Evolutionary conservation across 768 basidiomycete genomes (phyloP), one percentile per base, ranked within the genome.

Genomic region (Porphyrellus cyaneotinctus): DNA sequence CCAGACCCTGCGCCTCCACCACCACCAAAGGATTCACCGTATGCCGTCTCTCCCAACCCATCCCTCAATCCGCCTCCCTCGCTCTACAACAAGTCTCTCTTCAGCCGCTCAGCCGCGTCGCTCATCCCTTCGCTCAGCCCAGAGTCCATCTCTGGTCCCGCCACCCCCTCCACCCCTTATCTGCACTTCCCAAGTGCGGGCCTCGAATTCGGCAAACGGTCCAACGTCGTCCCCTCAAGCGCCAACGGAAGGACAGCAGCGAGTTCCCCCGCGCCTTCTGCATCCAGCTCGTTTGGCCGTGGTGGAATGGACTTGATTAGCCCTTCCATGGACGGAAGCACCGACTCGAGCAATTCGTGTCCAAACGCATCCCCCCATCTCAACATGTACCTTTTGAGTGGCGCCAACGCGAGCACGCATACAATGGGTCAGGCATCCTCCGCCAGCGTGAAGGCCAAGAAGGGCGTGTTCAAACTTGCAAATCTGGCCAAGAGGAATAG

Each of bases 11-110:
- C 53, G 43, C 70, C 73, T 31, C 81, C 79, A 8, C 79, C 73
- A 2, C 86, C 86, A 0, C 85, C 85, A 36, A 87, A 88, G 68
- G 86, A 88, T 18, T 2, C 46, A 18, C 23, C n/a, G 58, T 62
- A 80, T 69, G 13, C 15, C 1, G 18, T 52, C 68, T 77, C 43
- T 17, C 46, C 28, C 23, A 56, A 38, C 7, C 32, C 32, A 8
- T 32, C 43, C 12, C 17, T 35, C 9, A 22, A 14, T 28, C 48
- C 45, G 49, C 58, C 58, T 7, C 38, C 56, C 26, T 45, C 57
- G 0, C 39, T 56, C 5, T 66, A 67, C 59, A 71, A 61, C 58
- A 71, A 57, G 47, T 68, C 73, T 12, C 54, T 75, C 58, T 70
- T 70, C 59, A 73, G 59, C 23, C 73, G 74, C 39, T 80, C 80